These are phyloP conservation scores for Pseudonitzschia multiseries DNA, from an alignment of 108 stramenopile genomes.

Conservation along the genomic window DNA sequence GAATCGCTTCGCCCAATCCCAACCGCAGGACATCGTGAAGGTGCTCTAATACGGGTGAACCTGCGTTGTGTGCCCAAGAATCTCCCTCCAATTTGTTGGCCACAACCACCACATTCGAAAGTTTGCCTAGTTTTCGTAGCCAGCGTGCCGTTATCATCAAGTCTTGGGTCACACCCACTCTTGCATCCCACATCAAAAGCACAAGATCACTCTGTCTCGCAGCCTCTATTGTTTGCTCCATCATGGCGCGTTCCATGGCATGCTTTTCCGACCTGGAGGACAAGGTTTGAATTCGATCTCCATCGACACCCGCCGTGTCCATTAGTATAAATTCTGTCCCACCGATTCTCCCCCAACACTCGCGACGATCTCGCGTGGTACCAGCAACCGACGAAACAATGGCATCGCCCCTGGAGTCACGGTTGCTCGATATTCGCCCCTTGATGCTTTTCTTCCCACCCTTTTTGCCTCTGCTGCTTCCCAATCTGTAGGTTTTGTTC, in stretches of 20 bases:
- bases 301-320: slow-evolving; percentile 93
- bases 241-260: slow-evolving; percentile 64
- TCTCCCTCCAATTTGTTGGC: slow-evolving; percentile 89
- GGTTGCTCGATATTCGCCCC: slow-evolving; percentile 45
- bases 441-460: slow-evolving; percentile 10
- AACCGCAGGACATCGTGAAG: slow-evolving; percentile 63
- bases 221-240: slow-evolving; percentile 79
- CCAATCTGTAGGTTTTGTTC: slow-evolving; percentile 62
- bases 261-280: slow-evolving; percentile 22
- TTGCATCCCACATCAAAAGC: slow-evolving; percentile 81
- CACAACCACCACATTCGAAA: slow-evolving; percentile 52
- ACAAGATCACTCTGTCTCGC: slow-evolving; percentile 68
- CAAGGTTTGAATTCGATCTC: slow-evolving; percentile 69
- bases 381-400: slow-evolving; percentile 82
- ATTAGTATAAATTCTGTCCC: slow-evolving; percentile 76
- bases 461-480: slow-evolving; percentile 37
- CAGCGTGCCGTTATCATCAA: slow-evolving; percentile 70
- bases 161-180: slow-evolving; percentile 68
- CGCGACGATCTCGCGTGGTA: slow-evolving; percentile 88
- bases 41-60: slow-evolving; percentile 56
- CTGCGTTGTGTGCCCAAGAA: slow-evolving; percentile 61
- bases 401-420: slow-evolving; percentile 57
- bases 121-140: slow-evolving; percentile 63
- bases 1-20: slow-evolving; percentile 82
- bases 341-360: slow-evolving; percentile 81